Conservation (phyloP, 2,329 filamentous ascomycete species). For the Monosporascus sp. region DNA sequence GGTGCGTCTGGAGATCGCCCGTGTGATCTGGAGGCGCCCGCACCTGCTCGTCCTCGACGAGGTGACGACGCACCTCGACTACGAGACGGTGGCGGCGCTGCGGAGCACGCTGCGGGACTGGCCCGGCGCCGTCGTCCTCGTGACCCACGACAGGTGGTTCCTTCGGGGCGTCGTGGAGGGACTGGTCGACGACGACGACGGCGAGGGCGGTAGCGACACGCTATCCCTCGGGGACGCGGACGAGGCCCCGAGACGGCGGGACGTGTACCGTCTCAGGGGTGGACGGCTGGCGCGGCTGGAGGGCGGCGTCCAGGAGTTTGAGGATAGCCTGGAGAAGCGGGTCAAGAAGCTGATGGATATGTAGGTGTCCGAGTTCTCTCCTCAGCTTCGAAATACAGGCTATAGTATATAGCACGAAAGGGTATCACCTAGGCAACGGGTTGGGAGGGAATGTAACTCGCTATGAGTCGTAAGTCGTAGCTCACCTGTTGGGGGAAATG, state of each 20-base stretch:
- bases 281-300: slow-evolving; percentile 51
- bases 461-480: no score
- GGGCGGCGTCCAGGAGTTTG: slow-evolving; percentile 61
- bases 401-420: no score
- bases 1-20: slow-evolving; percentile 59
- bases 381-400: no score
- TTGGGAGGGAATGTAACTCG: no score
- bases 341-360: slow-evolving; percentile 14
- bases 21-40: slow-evolving; percentile 61
- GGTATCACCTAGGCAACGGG: no score
- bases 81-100: slow-evolving; percentile 70
- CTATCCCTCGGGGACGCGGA: slow-evolving; percentile 28
- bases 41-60: slow-evolving; percentile 75
- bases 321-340: slow-evolving; percentile 17
- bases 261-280: slow-evolving; percentile 55
- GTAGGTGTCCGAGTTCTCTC: neutral
- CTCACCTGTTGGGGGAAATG: no score
- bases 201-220: slow-evolving; percentile 36
- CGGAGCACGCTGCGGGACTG: slow-evolving; percentile 61
- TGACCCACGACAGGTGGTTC: slow-evolving; percentile 81
- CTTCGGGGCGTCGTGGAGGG: slow-evolving; percentile 69
- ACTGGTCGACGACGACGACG: slow-evolving; percentile 33
- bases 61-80: slow-evolving; percentile 80
- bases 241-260: slow-evolving; percentile 37
- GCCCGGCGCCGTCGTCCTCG: slow-evolving; percentile 68